Conservation (phyloP, 306 rosid genomes). For the Cucumis hystrix region DNA sequence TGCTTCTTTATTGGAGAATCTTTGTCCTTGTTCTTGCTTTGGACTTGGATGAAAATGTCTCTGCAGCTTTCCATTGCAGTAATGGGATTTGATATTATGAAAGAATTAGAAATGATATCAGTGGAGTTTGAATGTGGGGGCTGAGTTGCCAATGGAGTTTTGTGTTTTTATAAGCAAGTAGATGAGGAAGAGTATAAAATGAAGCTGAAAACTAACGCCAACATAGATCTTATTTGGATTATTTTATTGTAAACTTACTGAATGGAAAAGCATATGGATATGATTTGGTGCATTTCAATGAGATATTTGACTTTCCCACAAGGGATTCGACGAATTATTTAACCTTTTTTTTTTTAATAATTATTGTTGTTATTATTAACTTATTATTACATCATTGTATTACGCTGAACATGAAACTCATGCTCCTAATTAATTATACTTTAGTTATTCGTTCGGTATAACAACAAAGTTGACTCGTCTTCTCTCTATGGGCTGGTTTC, state of each 20-base stretch:
- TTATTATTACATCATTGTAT: neutral
- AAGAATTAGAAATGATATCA: neutral
- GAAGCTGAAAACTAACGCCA: constrained; percentile 2
- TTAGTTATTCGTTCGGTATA: neutral
- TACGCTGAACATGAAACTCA: neutral
- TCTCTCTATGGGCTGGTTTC: neutral
- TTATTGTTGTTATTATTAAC: neutral
- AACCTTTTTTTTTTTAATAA: no score
- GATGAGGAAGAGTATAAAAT: neutral
- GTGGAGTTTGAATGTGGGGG: neutral
- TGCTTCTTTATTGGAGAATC: neutral
- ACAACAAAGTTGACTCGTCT: neutral
- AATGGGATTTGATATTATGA: neutral
- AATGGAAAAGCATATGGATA: neutral
- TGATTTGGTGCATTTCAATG: neutral
- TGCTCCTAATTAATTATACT: neutral
- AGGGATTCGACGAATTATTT: neutral
- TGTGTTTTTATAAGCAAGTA: neutral
- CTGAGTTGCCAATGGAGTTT: neutral
- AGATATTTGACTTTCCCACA: neutral
- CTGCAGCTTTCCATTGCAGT: constrained; percentile 32
- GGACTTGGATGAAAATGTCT: constrained; percentile 10
- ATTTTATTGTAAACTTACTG: neutral
- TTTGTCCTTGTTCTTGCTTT: constrained; percentile 14
- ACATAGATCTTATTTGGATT: neutral